A percentile compares a stretch with the other conserved stretches of the same genome.
phyloP scores from a whole-genome alignment of 768 basidiomycete species.

The Hemileccinum impolitum region DNA sequence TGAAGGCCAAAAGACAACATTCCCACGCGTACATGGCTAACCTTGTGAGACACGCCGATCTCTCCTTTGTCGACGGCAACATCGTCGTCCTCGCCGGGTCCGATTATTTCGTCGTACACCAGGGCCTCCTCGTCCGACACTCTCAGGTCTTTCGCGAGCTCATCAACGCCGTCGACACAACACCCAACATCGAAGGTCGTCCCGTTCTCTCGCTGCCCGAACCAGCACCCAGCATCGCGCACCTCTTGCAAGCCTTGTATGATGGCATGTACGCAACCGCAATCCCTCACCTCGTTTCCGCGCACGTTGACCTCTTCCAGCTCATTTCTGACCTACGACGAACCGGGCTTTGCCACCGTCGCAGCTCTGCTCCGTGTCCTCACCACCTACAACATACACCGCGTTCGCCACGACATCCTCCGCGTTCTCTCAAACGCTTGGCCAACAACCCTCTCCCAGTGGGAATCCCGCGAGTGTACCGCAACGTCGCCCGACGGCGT shows the following conservation, averaged over 20 bases:
- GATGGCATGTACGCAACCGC: too few relatives aligned
- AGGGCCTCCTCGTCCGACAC: slow-evolving; percentile 61
- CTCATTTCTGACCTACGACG: slow-evolving; percentile 45
- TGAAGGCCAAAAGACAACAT: slow-evolving; percentile 9
- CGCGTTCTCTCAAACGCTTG: slow-evolving; percentile 50
- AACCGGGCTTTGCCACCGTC: slow-evolving; percentile 48
- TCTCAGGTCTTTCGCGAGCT: slow-evolving; percentile 48
- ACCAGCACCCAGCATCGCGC: slow-evolving; percentile 50
- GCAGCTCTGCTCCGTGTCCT: slow-evolving; percentile 59
- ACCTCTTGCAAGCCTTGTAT: slow-evolving; percentile 63
- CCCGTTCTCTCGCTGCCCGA: slow-evolving; percentile 56
- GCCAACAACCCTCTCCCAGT: slow-evolving; percentile 59
- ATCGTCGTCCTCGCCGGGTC: slow-evolving; percentile 55
- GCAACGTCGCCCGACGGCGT: slow-evolving; percentile 46
- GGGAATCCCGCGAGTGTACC: slow-evolving; percentile 66
- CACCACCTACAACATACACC: slow-evolving; percentile 60
- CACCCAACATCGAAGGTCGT: slow-evolving; percentile 46
- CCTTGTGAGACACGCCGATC: slow-evolving; percentile 44
- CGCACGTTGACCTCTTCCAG: slow-evolving; percentile 30
- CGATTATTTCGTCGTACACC: slow-evolving; percentile 68
- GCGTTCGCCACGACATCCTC: slow-evolving; percentile 56
- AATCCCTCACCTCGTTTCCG: too few relatives aligned
- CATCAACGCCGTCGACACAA: slow-evolving; percentile 31
- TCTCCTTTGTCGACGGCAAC: slow-evolving; percentile 71
- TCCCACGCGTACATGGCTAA: slow-evolving; percentile 22